A percentile compares a stretch with the other conserved stretches of the same genome.
Evolutionary conservation across 306 rosid species (phyloP).

Genomic region (Purshia tridentata): DNA sequence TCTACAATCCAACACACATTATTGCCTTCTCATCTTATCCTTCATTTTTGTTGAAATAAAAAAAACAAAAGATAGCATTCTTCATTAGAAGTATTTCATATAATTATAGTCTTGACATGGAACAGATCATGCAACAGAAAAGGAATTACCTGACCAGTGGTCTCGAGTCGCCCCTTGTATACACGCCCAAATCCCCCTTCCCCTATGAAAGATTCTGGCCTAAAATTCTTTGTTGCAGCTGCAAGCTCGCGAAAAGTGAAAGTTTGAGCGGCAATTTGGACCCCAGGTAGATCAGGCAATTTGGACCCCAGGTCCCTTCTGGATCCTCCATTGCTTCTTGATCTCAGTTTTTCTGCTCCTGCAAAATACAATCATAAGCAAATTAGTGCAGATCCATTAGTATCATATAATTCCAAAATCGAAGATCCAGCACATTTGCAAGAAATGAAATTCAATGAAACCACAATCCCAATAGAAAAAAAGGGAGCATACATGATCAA

Average conservation of each 20-base stretch:
- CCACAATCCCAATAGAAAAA: conserved; percentile 19
- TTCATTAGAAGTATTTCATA: neutral
- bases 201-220: conserved; percentile 79
- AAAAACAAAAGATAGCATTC: neutral
- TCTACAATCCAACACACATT: neutral
- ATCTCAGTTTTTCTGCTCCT: conserved; percentile 64
- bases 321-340: conserved; percentile 60
- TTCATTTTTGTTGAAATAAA: neutral
- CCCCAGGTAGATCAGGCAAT: conserved; percentile 48
- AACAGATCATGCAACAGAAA: neutral
- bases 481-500: neutral
- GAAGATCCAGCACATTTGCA: neutral
- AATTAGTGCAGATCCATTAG: conserved; percentile 28
- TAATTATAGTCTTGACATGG: neutral
- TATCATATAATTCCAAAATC: conserved; percentile 8
- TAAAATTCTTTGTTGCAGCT: conserved; percentile 71
- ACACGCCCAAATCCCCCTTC: conserved; percentile 98
- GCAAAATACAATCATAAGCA: conserved; percentile 30
- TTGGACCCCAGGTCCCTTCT: conserved; percentile 41
- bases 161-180: conserved; percentile 79
- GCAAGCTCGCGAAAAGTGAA: conserved; percentile 89
- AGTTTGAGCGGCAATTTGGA: conserved; percentile 77
- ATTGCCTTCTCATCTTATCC: neutral
- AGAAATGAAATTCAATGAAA: conserved; percentile 17
- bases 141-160: conserved; percentile 69